phyloP scores from a whole-genome alignment of 352 stramenopile genomes.

The Aphanomyces euteiches region DNA sequence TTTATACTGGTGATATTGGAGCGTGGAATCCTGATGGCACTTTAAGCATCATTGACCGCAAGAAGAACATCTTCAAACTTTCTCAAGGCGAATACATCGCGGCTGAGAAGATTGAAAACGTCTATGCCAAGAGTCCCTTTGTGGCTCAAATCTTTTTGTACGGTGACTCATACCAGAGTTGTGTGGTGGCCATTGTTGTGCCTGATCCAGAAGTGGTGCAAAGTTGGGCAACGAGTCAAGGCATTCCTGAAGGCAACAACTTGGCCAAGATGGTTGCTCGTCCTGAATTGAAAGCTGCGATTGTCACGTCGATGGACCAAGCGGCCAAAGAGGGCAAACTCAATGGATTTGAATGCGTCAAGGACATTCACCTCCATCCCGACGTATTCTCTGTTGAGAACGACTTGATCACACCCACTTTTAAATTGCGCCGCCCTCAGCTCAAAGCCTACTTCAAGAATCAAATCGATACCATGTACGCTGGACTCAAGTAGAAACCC shows the following conservation, averaged over 20 bases:
- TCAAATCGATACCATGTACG: constrained; percentile 70
- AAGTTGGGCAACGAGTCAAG: constrained; percentile 43
- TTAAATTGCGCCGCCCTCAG: constrained; percentile 92
- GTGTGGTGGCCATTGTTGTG: constrained; percentile 91
- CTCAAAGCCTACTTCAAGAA: constrained; percentile 56
- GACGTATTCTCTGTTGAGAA: constrained; percentile 92
- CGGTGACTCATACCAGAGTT: constrained; percentile 93
- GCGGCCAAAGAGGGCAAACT: constrained; percentile 58
- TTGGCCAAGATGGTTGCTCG: constrained; percentile 45
- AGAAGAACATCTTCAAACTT: constrained; percentile 95
- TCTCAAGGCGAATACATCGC: constrained; percentile 95
- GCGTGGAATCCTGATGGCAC: constrained; percentile 93
- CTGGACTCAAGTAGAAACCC: constrained; percentile 34
- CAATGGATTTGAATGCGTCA: constrained; percentile 91
- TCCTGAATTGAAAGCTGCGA: constrained; percentile 47
- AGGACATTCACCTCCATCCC: constrained; percentile 86
- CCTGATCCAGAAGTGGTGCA: constrained; percentile 63
- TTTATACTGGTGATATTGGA: constrained; percentile 96
- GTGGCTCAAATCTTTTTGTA: constrained; percentile 95
- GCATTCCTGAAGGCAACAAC: constrained; percentile 34
- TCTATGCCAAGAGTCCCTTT: constrained; percentile 90
- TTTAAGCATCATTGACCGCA: constrained; percentile 87
- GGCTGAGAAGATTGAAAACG: constrained; percentile 95
- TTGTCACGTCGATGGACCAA: constrained; percentile 71
- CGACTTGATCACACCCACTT: constrained; percentile 93